Evolutionary conservation across 371 early-diverging fungal species (phyloP).

Genomic region (Zychaea mexicana): DNA sequence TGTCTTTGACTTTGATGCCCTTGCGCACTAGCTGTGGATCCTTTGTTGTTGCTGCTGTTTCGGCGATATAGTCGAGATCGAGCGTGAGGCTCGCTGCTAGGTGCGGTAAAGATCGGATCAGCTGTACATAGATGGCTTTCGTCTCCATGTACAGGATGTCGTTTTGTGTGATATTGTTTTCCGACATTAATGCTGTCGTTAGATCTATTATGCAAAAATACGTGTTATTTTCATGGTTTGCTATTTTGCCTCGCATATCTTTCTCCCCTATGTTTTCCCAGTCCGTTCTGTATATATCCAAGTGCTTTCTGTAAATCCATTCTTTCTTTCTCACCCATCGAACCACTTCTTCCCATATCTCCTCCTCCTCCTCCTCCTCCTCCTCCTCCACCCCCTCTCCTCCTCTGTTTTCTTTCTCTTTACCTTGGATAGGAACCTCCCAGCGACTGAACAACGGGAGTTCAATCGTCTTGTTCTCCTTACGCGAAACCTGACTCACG

Average conservation of each 20-base stretch:
- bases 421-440: constrained; percentile 89
- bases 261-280: too few species aligned
- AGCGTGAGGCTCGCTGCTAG: constrained; percentile 40
- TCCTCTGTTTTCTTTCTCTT: background rate
- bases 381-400: background rate
- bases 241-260: background rate
- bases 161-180: constrained; percentile 86
- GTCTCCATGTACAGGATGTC: constrained; percentile 96
- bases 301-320: too few species aligned
- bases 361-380: background rate
- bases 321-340: too few species aligned
- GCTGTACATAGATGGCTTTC: constrained; percentile 90
- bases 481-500: constrained; percentile 80
- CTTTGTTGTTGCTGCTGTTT: constrained; percentile 84
- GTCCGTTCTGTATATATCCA: too few species aligned
- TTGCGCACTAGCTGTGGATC: constrained; percentile 87
- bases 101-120: constrained; percentile 81
- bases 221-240: background rate
- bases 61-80: constrained; percentile 77
- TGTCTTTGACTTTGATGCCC: constrained; percentile 91
- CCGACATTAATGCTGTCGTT: constrained; percentile 65
- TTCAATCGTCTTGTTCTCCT: constrained; percentile 83
- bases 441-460: constrained; percentile 88
- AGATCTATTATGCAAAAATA: constrained; percentile 30
- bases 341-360: background rate